These are phyloP conservation scores for Senecio squalidus DNA, from an alignment of 140 eudicot species.

Conservation along the genomic window DNA sequence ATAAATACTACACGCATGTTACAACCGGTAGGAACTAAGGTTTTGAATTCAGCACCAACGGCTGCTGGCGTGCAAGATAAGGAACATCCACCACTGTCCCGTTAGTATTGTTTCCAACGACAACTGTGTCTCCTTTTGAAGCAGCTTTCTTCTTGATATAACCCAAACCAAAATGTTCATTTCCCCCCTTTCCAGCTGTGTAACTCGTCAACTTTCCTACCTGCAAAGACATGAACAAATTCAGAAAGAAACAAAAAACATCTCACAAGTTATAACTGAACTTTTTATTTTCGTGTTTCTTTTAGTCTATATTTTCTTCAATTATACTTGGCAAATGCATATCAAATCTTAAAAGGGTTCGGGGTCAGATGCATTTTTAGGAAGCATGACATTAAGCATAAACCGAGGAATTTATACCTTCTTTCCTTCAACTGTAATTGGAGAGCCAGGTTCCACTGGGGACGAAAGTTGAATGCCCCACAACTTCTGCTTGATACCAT, in stretches of 20 bases:
- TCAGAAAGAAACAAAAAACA: too few relatives aligned
- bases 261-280: too few relatives aligned
- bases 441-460: constrained; percentile 57
- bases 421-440: constrained; percentile 68
- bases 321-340: too few relatives aligned
- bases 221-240: constrained; percentile 38
- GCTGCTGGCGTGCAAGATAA: constrained; percentile 59
- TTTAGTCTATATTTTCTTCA: too few relatives aligned
- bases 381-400: too few relatives aligned
- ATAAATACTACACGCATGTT: neutral
- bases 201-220: constrained; percentile 81
- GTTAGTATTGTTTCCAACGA: constrained; percentile 46
- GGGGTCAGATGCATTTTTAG: too few relatives aligned
- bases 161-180: constrained; percentile 77
- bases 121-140: constrained; percentile 55
- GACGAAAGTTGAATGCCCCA: constrained; percentile 79
- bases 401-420: constrained; percentile 37
- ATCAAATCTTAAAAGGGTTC: too few relatives aligned
- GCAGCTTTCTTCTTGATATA: constrained; percentile 67
- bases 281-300: too few relatives aligned
- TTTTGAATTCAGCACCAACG: constrained; percentile 28
- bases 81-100: constrained; percentile 78
- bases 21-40: neutral
- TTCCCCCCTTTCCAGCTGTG: constrained; percentile 38
- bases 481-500: constrained; percentile 77